Conservation (phyloP, 495 filamentous ascomycete species). For the Entonaema liquescens region DNA sequence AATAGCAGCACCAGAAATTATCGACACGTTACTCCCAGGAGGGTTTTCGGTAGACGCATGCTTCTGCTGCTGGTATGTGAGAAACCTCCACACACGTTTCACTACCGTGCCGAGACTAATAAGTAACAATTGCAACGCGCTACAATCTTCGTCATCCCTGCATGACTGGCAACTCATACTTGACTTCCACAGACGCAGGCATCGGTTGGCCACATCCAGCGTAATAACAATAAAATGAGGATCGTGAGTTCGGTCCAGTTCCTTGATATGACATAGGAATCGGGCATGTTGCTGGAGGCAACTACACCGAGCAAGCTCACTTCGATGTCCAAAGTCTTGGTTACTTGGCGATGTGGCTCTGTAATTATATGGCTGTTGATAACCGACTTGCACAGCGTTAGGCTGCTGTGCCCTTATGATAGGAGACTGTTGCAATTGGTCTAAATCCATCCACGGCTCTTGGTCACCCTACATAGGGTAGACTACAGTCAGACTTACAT, state of each 20-base stretch:
- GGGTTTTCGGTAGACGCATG: no score
- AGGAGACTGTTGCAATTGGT: background rate
- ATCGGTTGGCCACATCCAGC: background rate
- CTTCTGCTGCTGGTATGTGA: background rate
- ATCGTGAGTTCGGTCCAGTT: background rate
- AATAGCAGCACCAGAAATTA: background rate
- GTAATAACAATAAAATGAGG: background rate
- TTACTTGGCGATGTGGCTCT: no score
- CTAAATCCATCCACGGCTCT: background rate
- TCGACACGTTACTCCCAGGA: no score
- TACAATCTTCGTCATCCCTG: background rate
- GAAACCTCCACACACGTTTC: background rate
- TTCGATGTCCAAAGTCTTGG: background rate
- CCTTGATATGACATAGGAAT: background rate
- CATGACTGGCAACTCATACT: background rate
- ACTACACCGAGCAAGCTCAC: background rate
- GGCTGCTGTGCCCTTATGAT: background rate
- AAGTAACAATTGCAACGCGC: background rate
- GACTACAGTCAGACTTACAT: background rate
- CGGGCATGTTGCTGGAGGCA: constrained; percentile 5
- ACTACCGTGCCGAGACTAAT: background rate
- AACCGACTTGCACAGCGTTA: background rate
- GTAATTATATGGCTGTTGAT: no score
- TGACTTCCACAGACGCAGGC: background rate
- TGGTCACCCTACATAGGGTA: background rate